Base-by-base conservation (phyloP, 345 rosid species). In the Excoecaria agallocha region DNA sequence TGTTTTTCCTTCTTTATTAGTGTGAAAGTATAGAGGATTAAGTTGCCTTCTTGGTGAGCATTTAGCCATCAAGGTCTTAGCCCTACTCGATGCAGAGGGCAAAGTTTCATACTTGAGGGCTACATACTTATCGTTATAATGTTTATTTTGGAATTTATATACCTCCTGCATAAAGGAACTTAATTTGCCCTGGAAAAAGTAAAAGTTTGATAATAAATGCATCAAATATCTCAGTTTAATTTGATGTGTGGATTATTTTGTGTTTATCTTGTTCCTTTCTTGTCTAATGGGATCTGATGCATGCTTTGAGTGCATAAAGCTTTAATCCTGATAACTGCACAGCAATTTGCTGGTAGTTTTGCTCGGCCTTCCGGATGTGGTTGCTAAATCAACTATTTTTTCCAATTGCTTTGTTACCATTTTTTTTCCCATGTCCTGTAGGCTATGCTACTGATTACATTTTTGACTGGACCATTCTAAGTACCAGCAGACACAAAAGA, bases 401-500 rank as follows among this genome's bases (percentile, higher is more conserved):
- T 17, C 49, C n/a, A 49, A 67, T 67, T 67, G 39, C 17, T 25
- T 68, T 49, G 22, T 68, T 50, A 16, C 25, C 8, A 1, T 9
- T 1, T 9, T 37, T 15, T 4, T 17, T 49, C 25, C n/a, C 43
- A 22, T 49, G 25, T 30, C 58, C 24, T 38, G 58, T 41, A 68
- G 71, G 58, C 37, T 49, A 68, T 16, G 41, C 37, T 8, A 15
- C 50, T 68, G 71, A 68, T 68, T 68, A 49, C 56, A 30, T 49
- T 68, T 68, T 68, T 16, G 71, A 68, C 57, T 68, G 71, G 71
- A 68, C 71, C 39, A 50, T 68, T 25, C 71, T 68, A 30, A 68
- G 58, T 68, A 68, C 43, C 71, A 79, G 71, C 78, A 70, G 72
- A 66, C 82, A 22, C 78, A 74, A 54, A 60, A 60, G 43, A 69